A percentile compares a stretch with the other conserved stretches of the same genome.
phyloP scores from a whole-genome alignment of 768 basidiomycete genomes.

The Aureoboletus auriporus region DNA sequence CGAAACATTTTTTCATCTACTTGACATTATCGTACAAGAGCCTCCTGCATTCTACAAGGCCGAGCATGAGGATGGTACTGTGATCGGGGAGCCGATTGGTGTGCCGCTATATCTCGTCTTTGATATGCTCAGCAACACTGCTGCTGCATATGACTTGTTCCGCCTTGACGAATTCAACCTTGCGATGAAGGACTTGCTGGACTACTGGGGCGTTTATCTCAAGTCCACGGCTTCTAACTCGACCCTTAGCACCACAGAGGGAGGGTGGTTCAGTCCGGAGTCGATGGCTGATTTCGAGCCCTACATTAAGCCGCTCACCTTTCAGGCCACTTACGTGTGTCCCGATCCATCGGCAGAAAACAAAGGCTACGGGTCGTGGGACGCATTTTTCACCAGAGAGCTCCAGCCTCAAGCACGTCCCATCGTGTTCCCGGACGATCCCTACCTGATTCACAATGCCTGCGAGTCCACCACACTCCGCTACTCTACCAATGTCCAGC shows the following conservation, averaged over 20 bases:
- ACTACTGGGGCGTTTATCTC: not conserved
- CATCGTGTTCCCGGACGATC: constrained; percentile 17
- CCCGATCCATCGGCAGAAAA: not conserved
- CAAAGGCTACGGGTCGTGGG: constrained; percentile 32
- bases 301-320: not conserved
- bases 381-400: constrained; percentile 50
- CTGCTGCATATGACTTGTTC: not conserved
- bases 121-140: not conserved
- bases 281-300: not conserved
- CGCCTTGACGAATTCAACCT: not conserved
- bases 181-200: not conserved
- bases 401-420: constrained; percentile 37
- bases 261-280: not conserved
- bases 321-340: not conserved
- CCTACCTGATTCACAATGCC: constrained; percentile 39
- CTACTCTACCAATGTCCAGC: constrained; percentile 33
- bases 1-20: not conserved
- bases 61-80: not conserved
- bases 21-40: not conserved
- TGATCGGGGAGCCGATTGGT: not conserved
- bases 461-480: constrained; percentile 50
- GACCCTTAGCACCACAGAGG: not conserved
- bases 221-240: not conserved
- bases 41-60: constrained; percentile 4
- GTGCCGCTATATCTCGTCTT: not conserved